phyloP scores from a whole-genome alignment of 2,329 filamentous ascomycete genomes.

The Scytalidium sp. region DNA sequence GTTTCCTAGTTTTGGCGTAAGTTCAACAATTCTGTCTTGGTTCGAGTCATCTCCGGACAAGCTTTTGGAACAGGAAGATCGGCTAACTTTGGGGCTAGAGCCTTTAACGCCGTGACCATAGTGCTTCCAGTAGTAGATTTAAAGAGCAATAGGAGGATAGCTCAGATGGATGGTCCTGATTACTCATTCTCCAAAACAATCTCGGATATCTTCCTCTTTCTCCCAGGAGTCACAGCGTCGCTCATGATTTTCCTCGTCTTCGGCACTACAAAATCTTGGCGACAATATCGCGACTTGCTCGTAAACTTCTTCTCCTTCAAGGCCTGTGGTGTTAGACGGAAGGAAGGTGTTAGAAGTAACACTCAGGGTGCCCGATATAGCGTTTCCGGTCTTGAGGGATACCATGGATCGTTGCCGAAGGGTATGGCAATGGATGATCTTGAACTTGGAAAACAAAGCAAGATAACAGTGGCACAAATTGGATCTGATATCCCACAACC shows the following conservation, averaged over 20 bases:
- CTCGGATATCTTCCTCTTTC: slow-evolving; percentile 31
- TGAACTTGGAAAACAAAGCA: background rate
- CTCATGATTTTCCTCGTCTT: slow-evolving; percentile 37
- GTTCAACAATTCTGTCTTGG: slow-evolving; percentile 4
- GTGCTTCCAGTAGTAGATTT: slow-evolving; percentile 32
- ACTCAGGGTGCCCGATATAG: background rate
- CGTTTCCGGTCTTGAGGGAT: background rate
- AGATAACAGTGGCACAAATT: too few species aligned
- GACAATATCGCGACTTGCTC: slow-evolving; percentile 23
- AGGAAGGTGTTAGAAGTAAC: background rate
- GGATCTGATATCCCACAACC: too few species aligned
- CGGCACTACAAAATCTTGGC: slow-evolving; percentile 36
- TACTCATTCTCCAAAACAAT: slow-evolving; percentile 28
- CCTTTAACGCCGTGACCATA: slow-evolving; percentile 37
- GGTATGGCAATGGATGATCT: background rate
- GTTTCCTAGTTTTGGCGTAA: slow-evolving; percentile 36
- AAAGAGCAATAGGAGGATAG: slow-evolving; percentile 22
- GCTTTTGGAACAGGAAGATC: background rate
- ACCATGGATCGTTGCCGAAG: background rate
- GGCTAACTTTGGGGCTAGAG: slow-evolving; percentile 14
- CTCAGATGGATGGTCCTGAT: slow-evolving; percentile 29
- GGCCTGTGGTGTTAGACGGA: background rate
- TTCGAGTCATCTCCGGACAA: too few species aligned
- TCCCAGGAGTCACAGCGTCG: slow-evolving; percentile 35
- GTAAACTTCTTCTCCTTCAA: background rate